These are phyloP conservation scores for Penicillium sp. DNA, from an alignment of 2,329 filamentous ascomycete genomes.

Conservation along the genomic window DNA sequence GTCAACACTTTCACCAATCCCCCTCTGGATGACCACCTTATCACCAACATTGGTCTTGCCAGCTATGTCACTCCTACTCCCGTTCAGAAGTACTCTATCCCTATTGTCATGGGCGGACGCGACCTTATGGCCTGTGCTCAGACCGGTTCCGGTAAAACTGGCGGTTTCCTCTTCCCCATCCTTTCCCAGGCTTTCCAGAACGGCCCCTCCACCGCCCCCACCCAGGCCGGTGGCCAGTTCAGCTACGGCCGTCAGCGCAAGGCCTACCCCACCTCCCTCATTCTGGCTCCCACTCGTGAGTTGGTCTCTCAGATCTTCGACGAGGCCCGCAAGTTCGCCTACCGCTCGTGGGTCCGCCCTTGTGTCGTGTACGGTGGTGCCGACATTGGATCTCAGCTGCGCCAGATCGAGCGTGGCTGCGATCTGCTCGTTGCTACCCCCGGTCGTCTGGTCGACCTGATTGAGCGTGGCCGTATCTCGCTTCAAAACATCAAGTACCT, in stretches of 20 bases:
- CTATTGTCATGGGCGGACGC: constrained; percentile 95
- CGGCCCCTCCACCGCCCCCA: constrained; percentile 69
- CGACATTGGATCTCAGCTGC: constrained; percentile 95
- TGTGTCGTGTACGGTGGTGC: constrained; percentile 99
- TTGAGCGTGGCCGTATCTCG: constrained; percentile 97
- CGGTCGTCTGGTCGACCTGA: constrained; percentile 93
- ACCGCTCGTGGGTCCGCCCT: constrained; percentile 97
- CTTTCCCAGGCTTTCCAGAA: constrained; percentile 94
- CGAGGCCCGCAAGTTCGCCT: constrained; percentile 95
- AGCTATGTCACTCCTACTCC: constrained; percentile 95
- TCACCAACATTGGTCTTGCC: constrained; percentile 88
- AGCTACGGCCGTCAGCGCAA: constrained; percentile 90
- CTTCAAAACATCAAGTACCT: constrained; percentile 99
- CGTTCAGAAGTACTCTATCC: constrained; percentile 98
- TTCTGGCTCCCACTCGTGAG: constrained; percentile 95
- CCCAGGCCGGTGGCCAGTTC: constrained; percentile 56
- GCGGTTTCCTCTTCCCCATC: constrained; percentile 98
- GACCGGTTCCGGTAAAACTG: constrained; percentile 99
- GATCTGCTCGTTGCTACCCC: constrained; percentile 96
- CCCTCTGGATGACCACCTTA: constrained; percentile 87
- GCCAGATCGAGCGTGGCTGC: constrained; percentile 95
- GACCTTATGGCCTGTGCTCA: constrained; percentile 99
- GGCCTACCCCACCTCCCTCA: constrained; percentile 92
- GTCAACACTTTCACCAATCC: constrained; percentile 89
- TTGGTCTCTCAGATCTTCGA: constrained; percentile 98